These are phyloP conservation scores for Dactylorhiza incarnata DNA, from an alignment of 106 monocot species.

Conservation along the genomic window DNA sequence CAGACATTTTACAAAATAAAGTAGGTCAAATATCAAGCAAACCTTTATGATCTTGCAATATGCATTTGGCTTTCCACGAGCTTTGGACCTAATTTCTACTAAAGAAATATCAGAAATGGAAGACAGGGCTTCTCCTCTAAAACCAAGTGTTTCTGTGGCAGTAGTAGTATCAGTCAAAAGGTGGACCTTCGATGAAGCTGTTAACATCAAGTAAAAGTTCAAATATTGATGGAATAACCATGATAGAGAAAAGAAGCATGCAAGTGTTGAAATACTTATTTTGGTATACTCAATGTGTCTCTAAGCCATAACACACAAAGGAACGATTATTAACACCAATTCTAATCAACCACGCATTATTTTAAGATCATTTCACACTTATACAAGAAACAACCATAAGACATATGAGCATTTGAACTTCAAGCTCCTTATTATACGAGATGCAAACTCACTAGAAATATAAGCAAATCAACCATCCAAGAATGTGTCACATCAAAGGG, in stretches of 20 bases:
- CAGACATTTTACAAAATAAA: neutral
- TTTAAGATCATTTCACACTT: neutral
- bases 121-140: conserved; percentile 76
- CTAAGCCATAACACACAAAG: neutral
- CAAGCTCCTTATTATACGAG: neutral
- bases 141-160: conserved; percentile 27
- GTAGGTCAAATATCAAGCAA: conserved; percentile 13
- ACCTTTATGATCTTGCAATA: conserved; percentile 94
- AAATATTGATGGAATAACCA: conserved; percentile 3
- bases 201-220: conserved; percentile 9
- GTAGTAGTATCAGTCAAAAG: conserved; percentile 13
- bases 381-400: neutral
- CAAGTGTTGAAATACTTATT: neutral
- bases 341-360: conserved; percentile 1
- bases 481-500: neutral
- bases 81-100: conserved; percentile 82
- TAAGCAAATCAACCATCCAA: neutral
- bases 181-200: conserved; percentile 68
- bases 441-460: neutral
- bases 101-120: conserved; percentile 93
- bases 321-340: neutral
- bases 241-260: neutral
- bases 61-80: conserved; percentile 84
- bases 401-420: neutral
- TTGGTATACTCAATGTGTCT: neutral